Evolutionary conservation across 768 basidiomycete genomes (phyloP).

Genomic region (Rossbeevera mucosa): DNA sequence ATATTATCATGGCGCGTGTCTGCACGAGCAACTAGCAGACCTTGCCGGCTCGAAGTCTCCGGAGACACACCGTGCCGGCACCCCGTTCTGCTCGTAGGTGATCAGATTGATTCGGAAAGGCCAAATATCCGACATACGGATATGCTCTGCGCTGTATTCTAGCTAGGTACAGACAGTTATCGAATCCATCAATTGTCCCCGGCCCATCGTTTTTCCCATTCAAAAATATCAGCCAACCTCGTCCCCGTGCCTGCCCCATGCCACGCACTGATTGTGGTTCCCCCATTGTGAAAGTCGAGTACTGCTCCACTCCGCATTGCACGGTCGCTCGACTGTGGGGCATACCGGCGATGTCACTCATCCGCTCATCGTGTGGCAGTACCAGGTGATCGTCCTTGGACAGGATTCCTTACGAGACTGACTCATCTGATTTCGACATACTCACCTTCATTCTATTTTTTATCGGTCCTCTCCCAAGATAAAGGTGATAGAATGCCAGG

Average conservation of each 20-base stretch:
- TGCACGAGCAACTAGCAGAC: not conserved
- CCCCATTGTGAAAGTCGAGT: not conserved
- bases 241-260: constrained; percentile 13
- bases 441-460: constrained; percentile 2
- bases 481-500: constrained; percentile 16
- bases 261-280: not conserved
- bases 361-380: not conserved
- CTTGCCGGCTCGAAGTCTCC: not conserved
- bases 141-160: not conserved
- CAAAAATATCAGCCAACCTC: not conserved
- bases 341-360: not conserved
- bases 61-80: constrained; percentile 2
- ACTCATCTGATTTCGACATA: not conserved
- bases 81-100: not conserved
- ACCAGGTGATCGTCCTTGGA: not conserved
- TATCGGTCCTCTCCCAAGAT: constrained; percentile 12
- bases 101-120: not conserved
- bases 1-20: constrained; percentile 1
- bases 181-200: not conserved
- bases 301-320: not conserved
- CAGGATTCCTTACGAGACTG: constrained; percentile 14
- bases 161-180: not conserved
- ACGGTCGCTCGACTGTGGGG: not conserved
- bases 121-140: not conserved
- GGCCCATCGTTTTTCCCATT: not conserved